A percentile compares a stretch with the other conserved stretches of the same genome.
These are phyloP conservation scores for Turnera subulata DNA, from an alignment of 345 rosid genomes.

Conservation along the genomic window DNA sequence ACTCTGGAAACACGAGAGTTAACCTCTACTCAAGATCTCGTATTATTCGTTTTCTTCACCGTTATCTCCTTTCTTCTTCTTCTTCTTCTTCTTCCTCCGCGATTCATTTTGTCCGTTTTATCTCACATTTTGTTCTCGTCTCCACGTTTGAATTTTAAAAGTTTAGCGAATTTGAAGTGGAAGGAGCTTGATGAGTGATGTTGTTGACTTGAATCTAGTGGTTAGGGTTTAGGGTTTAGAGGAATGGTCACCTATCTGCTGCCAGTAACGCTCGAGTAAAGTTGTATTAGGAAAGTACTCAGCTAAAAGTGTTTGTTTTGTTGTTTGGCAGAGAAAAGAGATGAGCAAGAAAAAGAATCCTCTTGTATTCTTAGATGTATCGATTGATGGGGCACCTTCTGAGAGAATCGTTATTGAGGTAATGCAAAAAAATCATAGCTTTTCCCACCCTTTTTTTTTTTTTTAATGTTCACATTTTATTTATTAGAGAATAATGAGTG, in stretches of 20 bases:
- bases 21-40: too few species aligned
- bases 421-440: constrained; percentile 12
- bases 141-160: not conserved
- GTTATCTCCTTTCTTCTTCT: not conserved
- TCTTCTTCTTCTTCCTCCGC: too few species aligned
- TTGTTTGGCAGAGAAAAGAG: constrained; percentile 1
- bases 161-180: constrained; percentile 1
- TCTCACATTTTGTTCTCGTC: not conserved
- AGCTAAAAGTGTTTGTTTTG: not conserved
- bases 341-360: constrained; percentile 87
- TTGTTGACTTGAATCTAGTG: constrained; percentile 1
- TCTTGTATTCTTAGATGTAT: constrained; percentile 66
- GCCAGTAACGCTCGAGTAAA: too few species aligned
- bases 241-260: too few species aligned
- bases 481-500: not conserved
- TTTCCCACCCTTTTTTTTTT: not conserved
- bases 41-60: too few species aligned
- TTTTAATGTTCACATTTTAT: not conserved
- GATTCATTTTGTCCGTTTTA: not conserved
- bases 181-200: not conserved
- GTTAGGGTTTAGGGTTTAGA: constrained; percentile 37
- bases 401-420: constrained; percentile 85
- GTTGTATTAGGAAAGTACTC: too few species aligned
- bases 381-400: constrained; percentile 58
- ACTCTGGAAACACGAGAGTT: too few species aligned